Evolutionary conservation across 2,329 filamentous ascomycete species (phyloP).

Genomic region (Fusarium goolgardi): DNA sequence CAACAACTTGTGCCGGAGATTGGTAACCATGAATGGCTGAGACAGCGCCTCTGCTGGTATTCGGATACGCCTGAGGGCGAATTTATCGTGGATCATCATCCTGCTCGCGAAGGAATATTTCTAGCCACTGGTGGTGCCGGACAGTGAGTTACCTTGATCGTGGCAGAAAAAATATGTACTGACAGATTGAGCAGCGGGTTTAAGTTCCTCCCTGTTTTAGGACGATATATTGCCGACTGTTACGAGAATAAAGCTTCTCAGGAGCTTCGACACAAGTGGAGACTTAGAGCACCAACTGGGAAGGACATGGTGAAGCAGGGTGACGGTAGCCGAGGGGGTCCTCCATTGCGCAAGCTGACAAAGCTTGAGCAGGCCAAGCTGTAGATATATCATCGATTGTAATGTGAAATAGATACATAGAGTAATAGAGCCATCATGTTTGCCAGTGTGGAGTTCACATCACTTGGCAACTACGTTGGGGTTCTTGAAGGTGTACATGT

Average conservation of each 20-base stretch:
- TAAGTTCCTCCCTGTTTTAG: constrained; percentile 40
- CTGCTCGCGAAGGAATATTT: constrained; percentile 59
- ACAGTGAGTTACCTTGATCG: constrained; percentile 28
- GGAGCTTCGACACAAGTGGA: constrained; percentile 49
- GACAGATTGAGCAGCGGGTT: constrained; percentile 21
- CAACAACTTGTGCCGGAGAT: constrained; percentile 66
- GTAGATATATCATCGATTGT: neutral
- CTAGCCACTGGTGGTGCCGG: constrained; percentile 57
- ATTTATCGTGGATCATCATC: constrained; percentile 70
- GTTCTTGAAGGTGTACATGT: constrained; percentile 3
- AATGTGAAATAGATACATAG: neutral
- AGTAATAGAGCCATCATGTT: neutral
- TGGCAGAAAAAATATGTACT: rapidly evolving
- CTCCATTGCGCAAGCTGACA: constrained; percentile 43
- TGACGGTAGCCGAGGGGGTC: constrained; percentile 49
- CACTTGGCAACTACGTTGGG: neutral
- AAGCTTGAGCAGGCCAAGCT: constrained; percentile 47
- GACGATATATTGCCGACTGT: constrained; percentile 48
- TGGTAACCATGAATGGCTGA: constrained; percentile 61
- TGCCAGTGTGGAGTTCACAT: neutral
- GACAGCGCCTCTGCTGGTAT: constrained; percentile 71
- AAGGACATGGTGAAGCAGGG: constrained; percentile 36
- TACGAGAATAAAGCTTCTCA: constrained; percentile 49
- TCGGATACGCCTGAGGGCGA: constrained; percentile 73
- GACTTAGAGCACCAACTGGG: constrained; percentile 31